These are phyloP conservation scores for Globisporangium camurandrum DNA, from an alignment of 352 stramenopile species.

Conservation along the genomic window DNA sequence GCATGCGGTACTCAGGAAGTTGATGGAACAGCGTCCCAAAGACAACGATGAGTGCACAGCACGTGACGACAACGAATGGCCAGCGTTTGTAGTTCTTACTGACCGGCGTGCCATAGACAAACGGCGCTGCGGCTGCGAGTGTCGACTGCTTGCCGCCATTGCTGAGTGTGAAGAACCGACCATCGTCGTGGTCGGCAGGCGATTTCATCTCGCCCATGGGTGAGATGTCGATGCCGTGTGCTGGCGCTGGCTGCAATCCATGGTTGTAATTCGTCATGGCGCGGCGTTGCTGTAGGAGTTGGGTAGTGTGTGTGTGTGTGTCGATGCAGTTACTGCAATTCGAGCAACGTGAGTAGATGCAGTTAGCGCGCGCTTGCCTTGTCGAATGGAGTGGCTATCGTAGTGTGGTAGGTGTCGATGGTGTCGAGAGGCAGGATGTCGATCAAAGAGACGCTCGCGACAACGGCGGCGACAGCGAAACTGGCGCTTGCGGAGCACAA, in stretches of 20 bases:
- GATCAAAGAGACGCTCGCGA: too few species aligned
- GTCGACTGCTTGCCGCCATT: constrained; percentile 37
- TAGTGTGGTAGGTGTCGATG: too few species aligned
- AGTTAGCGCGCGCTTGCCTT: neutral
- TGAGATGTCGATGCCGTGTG: constrained; percentile 12
- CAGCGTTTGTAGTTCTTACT: constrained; percentile 80
- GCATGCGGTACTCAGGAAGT: constrained; percentile 58
- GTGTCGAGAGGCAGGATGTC: too few species aligned
- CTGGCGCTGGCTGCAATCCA: neutral
- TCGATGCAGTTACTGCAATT: neutral
- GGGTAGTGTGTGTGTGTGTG: neutral
- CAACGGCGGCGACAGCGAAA: too few species aligned
- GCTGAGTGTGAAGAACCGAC: constrained; percentile 74
- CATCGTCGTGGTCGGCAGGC: constrained; percentile 34
- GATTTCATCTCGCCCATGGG: constrained; percentile 22
- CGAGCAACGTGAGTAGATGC: too few species aligned
- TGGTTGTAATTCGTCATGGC: constrained; percentile 12
- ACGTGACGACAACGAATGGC: constrained; percentile 52
- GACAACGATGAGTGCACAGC: constrained; percentile 39
- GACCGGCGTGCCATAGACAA: constrained; percentile 70
- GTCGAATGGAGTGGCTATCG: neutral
- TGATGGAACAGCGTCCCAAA: constrained; percentile 71
- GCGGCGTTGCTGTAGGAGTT: neutral
- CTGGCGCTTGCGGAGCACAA: too few species aligned
- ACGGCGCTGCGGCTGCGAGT: constrained; percentile 48